Conservation (phyloP, 257 asterid genomes). For the Penstemon davidsonii region DNA sequence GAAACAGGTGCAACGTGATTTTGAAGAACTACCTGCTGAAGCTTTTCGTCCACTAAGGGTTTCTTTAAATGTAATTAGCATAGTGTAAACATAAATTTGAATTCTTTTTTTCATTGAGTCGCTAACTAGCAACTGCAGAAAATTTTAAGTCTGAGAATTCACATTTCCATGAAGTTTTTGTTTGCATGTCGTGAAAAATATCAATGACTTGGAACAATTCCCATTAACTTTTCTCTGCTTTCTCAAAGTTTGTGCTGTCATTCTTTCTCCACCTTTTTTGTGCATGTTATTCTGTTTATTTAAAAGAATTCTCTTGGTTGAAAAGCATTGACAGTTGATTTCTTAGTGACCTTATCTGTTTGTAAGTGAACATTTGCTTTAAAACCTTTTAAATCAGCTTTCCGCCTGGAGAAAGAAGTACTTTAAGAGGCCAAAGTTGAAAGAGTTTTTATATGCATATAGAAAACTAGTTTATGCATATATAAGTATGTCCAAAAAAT, state of each 20-base stretch:
- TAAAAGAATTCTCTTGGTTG: background rate
- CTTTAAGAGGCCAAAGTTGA: constrained; percentile 12
- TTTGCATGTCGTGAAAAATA: background rate
- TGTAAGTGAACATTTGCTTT: constrained; percentile 19
- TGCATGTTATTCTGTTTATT: constrained; percentile 14
- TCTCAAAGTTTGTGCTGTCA: constrained; percentile 2
- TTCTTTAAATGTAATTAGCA: constrained; percentile 76
- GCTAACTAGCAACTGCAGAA: background rate
- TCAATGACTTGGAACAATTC: too few relatives aligned
- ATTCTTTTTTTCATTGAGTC: background rate
- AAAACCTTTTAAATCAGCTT: constrained; percentile 19
- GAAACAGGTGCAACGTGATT: constrained; percentile 92
- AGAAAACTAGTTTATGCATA: constrained; percentile 14
- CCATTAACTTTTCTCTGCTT: constrained; percentile 13
- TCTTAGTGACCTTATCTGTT: constrained; percentile 16
- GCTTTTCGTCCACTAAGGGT: constrained; percentile 86
- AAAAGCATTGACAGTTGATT: constrained; percentile 11
- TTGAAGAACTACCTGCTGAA: constrained; percentile 97
- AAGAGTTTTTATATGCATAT: constrained; percentile 16
- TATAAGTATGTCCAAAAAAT: background rate
- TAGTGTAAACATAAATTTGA: background rate
- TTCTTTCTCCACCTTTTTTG: constrained; percentile 7
- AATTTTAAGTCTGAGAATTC: background rate
- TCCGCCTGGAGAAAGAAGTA: constrained; percentile 9
- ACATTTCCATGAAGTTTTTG: background rate